phyloP scores from a whole-genome alignment of 2,329 filamentous ascomycete species.

The Ceratocystis lukuohia region DNA sequence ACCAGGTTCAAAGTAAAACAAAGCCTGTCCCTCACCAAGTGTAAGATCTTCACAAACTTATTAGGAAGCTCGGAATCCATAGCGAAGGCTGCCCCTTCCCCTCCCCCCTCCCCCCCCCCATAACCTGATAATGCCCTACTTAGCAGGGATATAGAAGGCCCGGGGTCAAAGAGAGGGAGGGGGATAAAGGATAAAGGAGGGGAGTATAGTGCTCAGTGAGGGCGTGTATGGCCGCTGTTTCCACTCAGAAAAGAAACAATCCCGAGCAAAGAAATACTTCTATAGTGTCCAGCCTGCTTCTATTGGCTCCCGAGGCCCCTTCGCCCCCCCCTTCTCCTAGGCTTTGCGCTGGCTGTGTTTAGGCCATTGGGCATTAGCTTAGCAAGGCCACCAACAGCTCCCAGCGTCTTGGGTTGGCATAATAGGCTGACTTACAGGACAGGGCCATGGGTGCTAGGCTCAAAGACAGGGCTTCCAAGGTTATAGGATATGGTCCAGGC shows the following conservation, averaged over 20 bases:
- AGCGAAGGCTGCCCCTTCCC: neutral
- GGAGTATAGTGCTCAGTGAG: neutral
- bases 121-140: neutral
- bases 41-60: constrained; percentile 2
- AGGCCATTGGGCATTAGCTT: neutral
- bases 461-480: neutral
- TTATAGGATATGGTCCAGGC: neutral
- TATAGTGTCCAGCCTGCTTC: too few species aligned
- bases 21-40: neutral
- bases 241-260: too few species aligned
- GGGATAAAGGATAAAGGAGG: neutral
- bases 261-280: too few species aligned
- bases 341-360: neutral
- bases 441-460: neutral
- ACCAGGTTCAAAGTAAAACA: neutral
- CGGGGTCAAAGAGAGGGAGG: constrained; percentile 1
- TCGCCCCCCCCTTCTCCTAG: neutral
- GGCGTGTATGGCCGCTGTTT: too few species aligned
- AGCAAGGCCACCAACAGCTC: neutral
- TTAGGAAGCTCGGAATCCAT: neutral
- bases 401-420: neutral
- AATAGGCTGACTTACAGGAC: neutral
- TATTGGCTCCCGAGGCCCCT: neutral
- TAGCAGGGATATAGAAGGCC: neutral
- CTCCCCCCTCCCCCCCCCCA: too few species aligned